These are phyloP conservation scores for Teunomyces gatunensis DNA, from an alignment of 805 yeast species.

Conservation along the genomic window DNA sequence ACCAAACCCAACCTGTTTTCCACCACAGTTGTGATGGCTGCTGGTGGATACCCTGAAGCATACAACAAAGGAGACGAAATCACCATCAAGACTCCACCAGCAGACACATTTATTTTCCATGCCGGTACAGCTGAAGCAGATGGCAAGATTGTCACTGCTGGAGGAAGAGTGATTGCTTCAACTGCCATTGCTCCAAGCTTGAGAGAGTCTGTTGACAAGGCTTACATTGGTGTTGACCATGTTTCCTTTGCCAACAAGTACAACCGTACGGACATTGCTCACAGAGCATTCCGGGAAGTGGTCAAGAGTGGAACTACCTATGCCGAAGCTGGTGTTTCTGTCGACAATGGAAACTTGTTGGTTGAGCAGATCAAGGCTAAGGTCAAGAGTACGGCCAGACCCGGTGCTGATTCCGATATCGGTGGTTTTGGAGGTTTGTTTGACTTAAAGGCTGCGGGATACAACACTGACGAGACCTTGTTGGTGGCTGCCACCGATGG, in stretches of 20 bases:
- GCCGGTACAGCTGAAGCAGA: slow-evolving; percentile 79
- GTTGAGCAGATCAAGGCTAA: slow-evolving; percentile 87
- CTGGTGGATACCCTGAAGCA: slow-evolving; percentile 93
- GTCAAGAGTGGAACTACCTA: slow-evolving; percentile 52
- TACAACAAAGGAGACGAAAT: slow-evolving; percentile 87
- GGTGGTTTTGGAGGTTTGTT: slow-evolving; percentile 99
- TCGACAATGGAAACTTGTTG: slow-evolving; percentile 87
- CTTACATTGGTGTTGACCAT: slow-evolving; percentile 79
- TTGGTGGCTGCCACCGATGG: slow-evolving; percentile 98
- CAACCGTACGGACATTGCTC: slow-evolving; percentile 91
- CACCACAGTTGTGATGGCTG: slow-evolving; percentile 93
- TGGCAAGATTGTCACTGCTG: slow-evolving; percentile 73
- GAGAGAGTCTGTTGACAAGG: slow-evolving; percentile 77
- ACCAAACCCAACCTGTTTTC: slow-evolving; percentile 60
- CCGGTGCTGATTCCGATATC: slow-evolving; percentile 96
- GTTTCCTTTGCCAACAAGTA: slow-evolving; percentile 74
- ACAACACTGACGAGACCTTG: slow-evolving; percentile 70
- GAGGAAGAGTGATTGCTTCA: slow-evolving; percentile 96
- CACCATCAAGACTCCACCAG: slow-evolving; percentile 49
- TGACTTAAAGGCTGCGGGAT: slow-evolving; percentile 87
- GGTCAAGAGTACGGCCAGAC: slow-evolving; percentile 89
- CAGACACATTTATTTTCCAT: slow-evolving; percentile 78
- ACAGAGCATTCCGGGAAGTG: slow-evolving; percentile 78
- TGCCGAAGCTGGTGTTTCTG: slow-evolving; percentile 96
- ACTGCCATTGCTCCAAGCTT: slow-evolving; percentile 79